These are phyloP conservation scores for Tylopilus balloui DNA, from an alignment of 768 basidiomycete species.

Conservation along the genomic window DNA sequence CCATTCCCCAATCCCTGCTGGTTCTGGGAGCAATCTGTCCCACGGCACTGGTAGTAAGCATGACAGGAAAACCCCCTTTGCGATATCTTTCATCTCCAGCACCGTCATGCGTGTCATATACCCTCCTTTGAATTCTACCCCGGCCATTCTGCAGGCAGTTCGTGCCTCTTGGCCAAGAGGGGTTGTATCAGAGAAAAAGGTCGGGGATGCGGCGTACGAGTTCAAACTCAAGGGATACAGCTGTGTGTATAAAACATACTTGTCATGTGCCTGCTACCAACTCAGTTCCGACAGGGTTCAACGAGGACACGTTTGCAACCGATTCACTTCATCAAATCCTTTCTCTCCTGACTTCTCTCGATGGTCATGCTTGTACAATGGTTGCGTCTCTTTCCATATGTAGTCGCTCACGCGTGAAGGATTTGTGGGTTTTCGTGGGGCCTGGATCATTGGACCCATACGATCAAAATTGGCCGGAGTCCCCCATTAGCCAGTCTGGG, in stretches of 20 bases:
- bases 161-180: conserved; percentile 76
- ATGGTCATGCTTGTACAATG: conserved; percentile 63
- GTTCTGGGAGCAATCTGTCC: conserved; percentile 35
- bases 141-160: conserved; percentile 77
- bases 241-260: conserved; percentile 43
- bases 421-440: conserved; percentile 74
- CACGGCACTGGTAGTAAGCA: conserved; percentile 34
- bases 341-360: conserved; percentile 59
- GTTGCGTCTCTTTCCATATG: conserved; percentile 67
- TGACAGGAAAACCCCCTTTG: conserved; percentile 51
- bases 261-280: conserved; percentile 16
- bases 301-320: conserved; percentile 69
- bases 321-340: conserved; percentile 74
- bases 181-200: conserved; percentile 72
- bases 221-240: conserved; percentile 81
- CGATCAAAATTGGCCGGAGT: conserved; percentile 33
- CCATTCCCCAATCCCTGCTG: conserved; percentile 37
- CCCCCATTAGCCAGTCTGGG: conserved; percentile 32
- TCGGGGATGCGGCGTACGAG: conserved; percentile 67
- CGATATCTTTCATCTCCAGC: conserved; percentile 65
- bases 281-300: conserved; percentile 53
- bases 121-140: conserved; percentile 72
- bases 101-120: conserved; percentile 68
- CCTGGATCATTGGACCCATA: conserved; percentile 35
- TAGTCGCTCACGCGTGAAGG: conserved; percentile 68